These are phyloP conservation scores for Brassica incana DNA, from an alignment of 345 rosid genomes.

Conservation along the genomic window DNA sequence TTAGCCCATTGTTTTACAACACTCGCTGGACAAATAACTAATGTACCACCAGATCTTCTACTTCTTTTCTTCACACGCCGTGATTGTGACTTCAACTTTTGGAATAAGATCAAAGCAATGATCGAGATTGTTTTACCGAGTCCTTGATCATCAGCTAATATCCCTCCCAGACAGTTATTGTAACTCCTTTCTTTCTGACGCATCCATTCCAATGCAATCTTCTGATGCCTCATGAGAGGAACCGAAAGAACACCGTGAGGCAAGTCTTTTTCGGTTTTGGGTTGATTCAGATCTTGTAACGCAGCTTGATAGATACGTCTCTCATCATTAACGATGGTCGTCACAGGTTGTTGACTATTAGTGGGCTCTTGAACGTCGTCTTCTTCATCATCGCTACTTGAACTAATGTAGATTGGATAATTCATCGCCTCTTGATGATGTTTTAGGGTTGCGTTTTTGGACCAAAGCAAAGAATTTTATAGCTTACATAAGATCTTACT, in stretches of 20 bases:
- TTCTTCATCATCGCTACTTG: neutral
- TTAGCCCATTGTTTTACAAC: constrained; percentile 1
- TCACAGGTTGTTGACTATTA: neutral
- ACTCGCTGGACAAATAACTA: neutral
- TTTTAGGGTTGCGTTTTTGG: neutral
- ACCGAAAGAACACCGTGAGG: neutral
- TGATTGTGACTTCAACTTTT: neutral
- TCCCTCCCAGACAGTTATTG: neutral
- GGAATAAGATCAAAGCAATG: neutral
- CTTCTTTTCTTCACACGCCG: neutral
- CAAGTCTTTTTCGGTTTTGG: neutral
- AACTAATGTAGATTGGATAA: neutral
- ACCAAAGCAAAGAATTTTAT: neutral
- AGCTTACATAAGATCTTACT: neutral
- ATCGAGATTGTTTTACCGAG: neutral
- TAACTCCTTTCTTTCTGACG: neutral
- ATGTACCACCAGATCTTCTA: neutral
- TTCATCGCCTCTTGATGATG: neutral
- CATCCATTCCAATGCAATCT: constrained; percentile 1
- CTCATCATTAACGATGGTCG: neutral
- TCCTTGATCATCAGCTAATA: neutral
- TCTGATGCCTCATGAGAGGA: constrained; percentile 8
- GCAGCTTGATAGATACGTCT: neutral
- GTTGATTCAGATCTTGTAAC: neutral
- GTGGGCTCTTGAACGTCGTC: neutral